A percentile compares a stretch with the other conserved stretches of the same genome.
phyloP scores from a whole-genome alignment of 192 early-diverging fungal genomes.

The Cetraspora pellucida region DNA sequence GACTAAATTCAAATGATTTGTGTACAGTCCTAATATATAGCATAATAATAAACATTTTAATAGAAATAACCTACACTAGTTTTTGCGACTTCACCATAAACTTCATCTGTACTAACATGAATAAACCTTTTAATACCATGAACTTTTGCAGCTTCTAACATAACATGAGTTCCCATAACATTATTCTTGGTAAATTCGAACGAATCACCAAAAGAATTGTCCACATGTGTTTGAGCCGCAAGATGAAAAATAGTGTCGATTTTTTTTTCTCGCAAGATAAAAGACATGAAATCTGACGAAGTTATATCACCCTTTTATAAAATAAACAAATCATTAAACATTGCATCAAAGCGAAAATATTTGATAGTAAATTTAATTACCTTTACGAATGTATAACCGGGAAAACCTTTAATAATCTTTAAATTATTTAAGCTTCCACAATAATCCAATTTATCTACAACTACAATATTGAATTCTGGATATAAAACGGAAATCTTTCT shows the following conservation, averaged over 20 bases:
- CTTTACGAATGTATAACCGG: constrained; percentile 69
- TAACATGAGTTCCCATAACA: constrained; percentile 80
- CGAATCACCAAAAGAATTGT: constrained; percentile 84
- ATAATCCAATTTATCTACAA: constrained; percentile 79
- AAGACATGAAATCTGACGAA: constrained; percentile 62
- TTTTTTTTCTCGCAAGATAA: constrained; percentile 63
- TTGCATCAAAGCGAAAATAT: background rate
- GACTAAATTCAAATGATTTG: no score
- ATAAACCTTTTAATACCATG: constrained; percentile 65
- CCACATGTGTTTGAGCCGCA: constrained; percentile 82
- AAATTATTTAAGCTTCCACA: constrained; percentile 70
- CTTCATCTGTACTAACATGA: constrained; percentile 82
- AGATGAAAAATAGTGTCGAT: constrained; percentile 78
- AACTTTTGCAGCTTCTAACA: constrained; percentile 69
- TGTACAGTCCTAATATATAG: background rate
- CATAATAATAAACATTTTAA: background rate
- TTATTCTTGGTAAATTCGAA: constrained; percentile 79
- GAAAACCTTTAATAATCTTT: constrained; percentile 43
- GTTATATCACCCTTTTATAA: constrained; percentile 64
- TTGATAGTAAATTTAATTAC: constrained; percentile 37
- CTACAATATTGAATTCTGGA: constrained; percentile 68
- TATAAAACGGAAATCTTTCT: constrained; percentile 62
- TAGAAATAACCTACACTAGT: constrained; percentile 44
- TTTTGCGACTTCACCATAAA: constrained; percentile 71
- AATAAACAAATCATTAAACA: background rate